Evolutionary conservation across 805 yeast species (phyloP).

Genomic region (Candida insectorum): DNA sequence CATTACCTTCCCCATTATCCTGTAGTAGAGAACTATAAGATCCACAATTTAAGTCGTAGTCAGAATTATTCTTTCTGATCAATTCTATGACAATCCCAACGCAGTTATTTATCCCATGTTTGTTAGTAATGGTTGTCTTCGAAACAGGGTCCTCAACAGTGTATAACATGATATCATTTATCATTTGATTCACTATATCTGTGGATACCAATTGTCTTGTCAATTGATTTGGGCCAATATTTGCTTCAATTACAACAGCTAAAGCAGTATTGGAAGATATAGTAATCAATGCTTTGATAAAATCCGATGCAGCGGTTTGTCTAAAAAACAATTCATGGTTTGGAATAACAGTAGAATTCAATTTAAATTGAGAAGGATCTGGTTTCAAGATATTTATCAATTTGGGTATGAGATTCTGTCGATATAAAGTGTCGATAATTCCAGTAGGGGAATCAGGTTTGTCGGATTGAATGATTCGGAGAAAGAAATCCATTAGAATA

Average conservation of each 20-base stretch:
- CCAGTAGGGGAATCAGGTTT: slow-evolving; percentile 89
- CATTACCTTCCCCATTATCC: slow-evolving; percentile 29
- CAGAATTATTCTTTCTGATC: slow-evolving; percentile 92
- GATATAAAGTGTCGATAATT: slow-evolving; percentile 69
- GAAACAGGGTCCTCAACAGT: slow-evolving; percentile 13
- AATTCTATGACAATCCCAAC: slow-evolving; percentile 94
- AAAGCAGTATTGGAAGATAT: slow-evolving; percentile 76
- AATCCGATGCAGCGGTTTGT: slow-evolving; percentile 94
- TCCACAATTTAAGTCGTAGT: slow-evolving; percentile 88
- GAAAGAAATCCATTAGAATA: slow-evolving; percentile 86
- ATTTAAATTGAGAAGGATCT: slow-evolving; percentile 50
- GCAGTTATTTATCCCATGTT: slow-evolving; percentile 87
- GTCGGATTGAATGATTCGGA: slow-evolving; percentile 89
- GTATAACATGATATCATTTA: slow-evolving; percentile 64
- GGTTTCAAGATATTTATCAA: slow-evolving; percentile 72
- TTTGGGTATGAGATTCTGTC: slow-evolving; percentile 70
- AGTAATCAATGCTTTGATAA: slow-evolving; percentile 87
- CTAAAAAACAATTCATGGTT: slow-evolving; percentile 40
- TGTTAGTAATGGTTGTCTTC: slow-evolving; percentile 42
- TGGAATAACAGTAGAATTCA: slow-evolving; percentile 17
- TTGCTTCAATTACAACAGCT: slow-evolving; percentile 81
- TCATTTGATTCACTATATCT: slow-evolving; percentile 60
- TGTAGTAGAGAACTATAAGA: slow-evolving; percentile 60
- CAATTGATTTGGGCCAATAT: slow-evolving; percentile 93
- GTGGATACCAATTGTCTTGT: slow-evolving; percentile 87